phyloP scores from a whole-genome alignment of 371 early-diverging fungal genomes.

The Apophysomyces elegans region DNA sequence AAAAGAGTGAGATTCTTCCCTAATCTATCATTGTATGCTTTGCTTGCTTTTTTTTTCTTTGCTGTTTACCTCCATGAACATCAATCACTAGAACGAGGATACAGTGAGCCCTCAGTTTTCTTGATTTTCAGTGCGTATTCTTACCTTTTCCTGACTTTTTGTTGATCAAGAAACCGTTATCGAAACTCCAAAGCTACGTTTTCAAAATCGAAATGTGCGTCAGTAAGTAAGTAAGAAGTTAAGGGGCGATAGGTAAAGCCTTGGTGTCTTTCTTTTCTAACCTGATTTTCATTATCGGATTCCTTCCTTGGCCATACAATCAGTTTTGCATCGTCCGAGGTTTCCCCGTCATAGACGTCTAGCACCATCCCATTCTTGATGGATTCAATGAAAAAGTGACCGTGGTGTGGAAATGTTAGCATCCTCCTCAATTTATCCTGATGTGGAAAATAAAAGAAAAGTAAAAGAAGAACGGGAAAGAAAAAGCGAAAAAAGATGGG shows the following conservation, averaged over 20 bases:
- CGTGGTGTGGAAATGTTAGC: constrained; percentile 28
- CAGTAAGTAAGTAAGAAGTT: no score
- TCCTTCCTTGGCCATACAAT: constrained; percentile 25
- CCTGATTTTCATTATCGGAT: constrained; percentile 29
- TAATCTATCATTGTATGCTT: no score
- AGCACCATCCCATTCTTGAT: constrained; percentile 21
- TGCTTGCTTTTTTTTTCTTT: no score
- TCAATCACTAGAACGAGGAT: constrained; percentile 35
- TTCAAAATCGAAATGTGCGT: not conserved
- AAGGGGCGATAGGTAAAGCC: no score
- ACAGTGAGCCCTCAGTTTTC: not conserved
- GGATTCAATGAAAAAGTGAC: constrained; percentile 35
- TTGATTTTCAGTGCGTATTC: not conserved
- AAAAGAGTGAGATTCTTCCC: not conserved
- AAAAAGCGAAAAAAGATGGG: not conserved
- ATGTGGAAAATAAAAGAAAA: not conserved
- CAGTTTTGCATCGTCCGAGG: constrained; percentile 9
- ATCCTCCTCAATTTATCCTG: not conserved
- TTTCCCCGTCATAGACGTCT: constrained; percentile 21
- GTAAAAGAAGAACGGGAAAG: not conserved
- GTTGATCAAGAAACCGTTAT: constrained; percentile 37
- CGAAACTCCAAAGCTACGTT: constrained; percentile 36
- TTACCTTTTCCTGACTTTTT: constrained; percentile 38
- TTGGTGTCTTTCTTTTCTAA: not conserved
- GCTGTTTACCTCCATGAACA: constrained; percentile 40